Percentiles rank a stretch among this genome's conserved stretches.
phyloP scores from a whole-genome alignment of 2,329 filamentous ascomycete genomes.

The Westerdykella sp. region DNA sequence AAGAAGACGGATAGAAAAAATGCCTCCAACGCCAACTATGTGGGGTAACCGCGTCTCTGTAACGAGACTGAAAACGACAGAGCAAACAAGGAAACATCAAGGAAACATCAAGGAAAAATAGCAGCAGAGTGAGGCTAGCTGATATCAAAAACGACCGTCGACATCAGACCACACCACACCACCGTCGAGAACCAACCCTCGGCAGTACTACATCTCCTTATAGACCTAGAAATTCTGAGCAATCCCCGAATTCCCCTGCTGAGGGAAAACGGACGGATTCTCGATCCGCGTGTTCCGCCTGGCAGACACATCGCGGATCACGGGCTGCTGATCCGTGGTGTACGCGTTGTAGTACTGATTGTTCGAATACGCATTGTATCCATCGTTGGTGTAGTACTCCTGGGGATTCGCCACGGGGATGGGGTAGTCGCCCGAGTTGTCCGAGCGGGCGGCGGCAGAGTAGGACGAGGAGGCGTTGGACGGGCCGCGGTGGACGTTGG shows the following conservation, averaged over 20 bases:
- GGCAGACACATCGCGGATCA: conserved; percentile 90
- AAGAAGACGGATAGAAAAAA: too few species aligned
- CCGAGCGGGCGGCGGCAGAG: conserved; percentile 71
- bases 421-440: conserved; percentile 52
- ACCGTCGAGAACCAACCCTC: too few species aligned
- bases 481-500: conserved; percentile 75
- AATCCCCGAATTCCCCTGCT: conserved; percentile 85
- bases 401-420: conserved; percentile 42
- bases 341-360: conserved; percentile 36
- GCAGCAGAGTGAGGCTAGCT: too few species aligned
- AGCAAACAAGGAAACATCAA: too few species aligned
- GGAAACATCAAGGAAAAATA: too few species aligned
- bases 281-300: conserved; percentile 92
- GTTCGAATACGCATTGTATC: conserved; percentile 44
- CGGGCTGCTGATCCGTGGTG: conserved; percentile 55
- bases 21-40: too few species aligned
- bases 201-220: too few species aligned
- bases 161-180: too few species aligned
- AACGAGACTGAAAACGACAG: too few species aligned
- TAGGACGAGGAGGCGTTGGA: conserved; percentile 97
- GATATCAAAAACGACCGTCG: too few species aligned
- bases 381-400: conserved; percentile 49
- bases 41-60: too few species aligned
- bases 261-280: conserved; percentile 79
- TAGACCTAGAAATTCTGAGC: conserved; percentile 83